These are phyloP conservation scores for Backusella macrospora DNA, from an alignment of 192 early-diverging fungal genomes.

Conservation along the genomic window DNA sequence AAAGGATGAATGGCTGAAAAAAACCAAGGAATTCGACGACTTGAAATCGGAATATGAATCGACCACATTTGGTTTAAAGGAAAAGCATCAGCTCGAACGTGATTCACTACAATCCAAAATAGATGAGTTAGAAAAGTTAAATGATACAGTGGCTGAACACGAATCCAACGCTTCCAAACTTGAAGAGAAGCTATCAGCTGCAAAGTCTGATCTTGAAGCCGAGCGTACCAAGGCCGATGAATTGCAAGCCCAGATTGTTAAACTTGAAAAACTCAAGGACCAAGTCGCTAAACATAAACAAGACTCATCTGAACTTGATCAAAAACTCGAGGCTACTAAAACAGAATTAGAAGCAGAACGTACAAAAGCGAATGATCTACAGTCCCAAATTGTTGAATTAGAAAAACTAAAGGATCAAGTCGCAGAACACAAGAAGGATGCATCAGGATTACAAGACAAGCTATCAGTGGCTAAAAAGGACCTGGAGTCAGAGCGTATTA, in stretches of 20 bases:
- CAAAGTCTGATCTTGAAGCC: conserved; percentile 13
- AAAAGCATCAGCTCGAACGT: neutral
- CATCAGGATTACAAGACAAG: neutral
- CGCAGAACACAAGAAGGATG: neutral
- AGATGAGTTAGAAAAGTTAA: neutral
- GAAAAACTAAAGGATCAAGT: neutral
- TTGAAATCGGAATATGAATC: conserved; percentile 1
- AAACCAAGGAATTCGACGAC: neutral
- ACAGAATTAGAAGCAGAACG: neutral
- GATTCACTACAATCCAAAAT: neutral
- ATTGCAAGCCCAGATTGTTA: neutral
- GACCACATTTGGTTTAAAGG: neutral
- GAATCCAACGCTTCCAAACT: neutral
- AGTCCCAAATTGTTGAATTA: neutral
- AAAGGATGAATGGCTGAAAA: neutral
- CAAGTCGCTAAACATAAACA: conserved; percentile 4
- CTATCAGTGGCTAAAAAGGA: neutral
- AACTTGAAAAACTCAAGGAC: conserved; percentile 6
- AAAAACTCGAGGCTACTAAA: conserved; percentile 7
- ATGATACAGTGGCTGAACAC: conserved; percentile 9
- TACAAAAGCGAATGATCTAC: neutral
- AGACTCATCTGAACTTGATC: neutral
- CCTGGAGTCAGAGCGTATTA: neutral
- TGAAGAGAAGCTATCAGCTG: neutral
- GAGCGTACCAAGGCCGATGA: neutral